Base-by-base conservation (phyloP, 169 alveolate species). In the Eimeria nieschulzi region DNA sequence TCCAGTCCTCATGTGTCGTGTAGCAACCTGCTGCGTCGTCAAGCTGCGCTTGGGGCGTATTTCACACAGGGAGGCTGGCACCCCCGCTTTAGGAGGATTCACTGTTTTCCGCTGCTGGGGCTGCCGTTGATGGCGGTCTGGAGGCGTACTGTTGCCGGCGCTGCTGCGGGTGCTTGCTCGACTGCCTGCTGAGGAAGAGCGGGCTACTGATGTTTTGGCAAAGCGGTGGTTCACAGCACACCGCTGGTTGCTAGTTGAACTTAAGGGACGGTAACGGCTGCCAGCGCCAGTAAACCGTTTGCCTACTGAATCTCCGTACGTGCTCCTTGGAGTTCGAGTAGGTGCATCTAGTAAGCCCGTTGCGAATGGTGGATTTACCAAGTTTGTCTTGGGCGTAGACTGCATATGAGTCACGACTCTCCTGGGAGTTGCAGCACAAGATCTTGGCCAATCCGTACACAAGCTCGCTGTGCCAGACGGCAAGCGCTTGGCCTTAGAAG, bases 231-330 rank as follows among this genome's bases (percentile, higher is more conserved):
- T 0, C 46, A 73, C 46, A 59, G 15, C 23, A 21, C 59, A 15
- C 23, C 87, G 51, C 7, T 73, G 23, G 51, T 33, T 80, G 33
- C 56, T 64, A 2, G 87, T 59, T 56, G 87, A 71, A 61, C 87
- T 80, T 6, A 51, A 12, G 17, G 87, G 63, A 26, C 87, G 26
- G 5, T 25, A 80, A 15, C 66, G 75, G 10, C 23, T 15, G 26
- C 39, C 59, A 5, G 75, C 12, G 26, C 53, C 70, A 8, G 87
- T 7, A 12, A n/a, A n/a, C 87, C 87, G 61, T 3, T 54, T 33
- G 26, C 87, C 87, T 9, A 80, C 87, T 8, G 87, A 80, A n/a
- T 80, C 92, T n/a, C 78, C 70, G 87, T 87, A 87, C 25, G 86
- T 87, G 80, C 92, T 87, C 7, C 92, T 76, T 8, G 92, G 92